Evolutionary conservation across 192 early-diverging fungal genomes (phyloP).

Genomic region (Backusella morwellensis): DNA sequence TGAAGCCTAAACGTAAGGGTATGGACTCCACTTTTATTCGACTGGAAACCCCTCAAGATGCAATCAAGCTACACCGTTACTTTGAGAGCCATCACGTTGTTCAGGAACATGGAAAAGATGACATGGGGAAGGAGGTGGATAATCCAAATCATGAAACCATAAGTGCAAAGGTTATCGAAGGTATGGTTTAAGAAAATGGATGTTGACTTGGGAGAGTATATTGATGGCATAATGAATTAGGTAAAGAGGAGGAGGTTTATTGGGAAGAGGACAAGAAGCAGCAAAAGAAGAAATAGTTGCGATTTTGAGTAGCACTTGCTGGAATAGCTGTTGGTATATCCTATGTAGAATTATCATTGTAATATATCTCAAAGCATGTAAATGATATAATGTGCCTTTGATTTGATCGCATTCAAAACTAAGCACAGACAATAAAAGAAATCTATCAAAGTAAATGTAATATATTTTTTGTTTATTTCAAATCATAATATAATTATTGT

Average conservation of each 20-base stretch:
- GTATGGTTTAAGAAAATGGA: background rate
- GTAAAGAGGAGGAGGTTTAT: slow-evolving; percentile 27
- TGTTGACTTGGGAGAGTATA: background rate
- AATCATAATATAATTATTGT: background rate
- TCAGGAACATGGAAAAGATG: slow-evolving; percentile 7
- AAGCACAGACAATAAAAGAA: too few relatives aligned
- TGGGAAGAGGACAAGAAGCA: slow-evolving; percentile 16
- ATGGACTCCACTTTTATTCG: slow-evolving; percentile 18
- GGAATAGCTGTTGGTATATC: too few relatives aligned
- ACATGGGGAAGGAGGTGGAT: background rate
- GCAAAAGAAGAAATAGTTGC: background rate
- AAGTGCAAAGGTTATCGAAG: background rate
- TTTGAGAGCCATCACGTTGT: slow-evolving; percentile 5
- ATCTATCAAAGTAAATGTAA: too few relatives aligned
- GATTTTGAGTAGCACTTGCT: too few relatives aligned
- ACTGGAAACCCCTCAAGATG: slow-evolving; percentile 14
- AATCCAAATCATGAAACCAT: background rate
- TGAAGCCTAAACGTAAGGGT: background rate
- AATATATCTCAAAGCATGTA: too few relatives aligned
- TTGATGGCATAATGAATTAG: background rate
- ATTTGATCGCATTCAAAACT: too few relatives aligned
- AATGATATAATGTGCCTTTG: too few relatives aligned
- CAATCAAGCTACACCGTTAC: slow-evolving; percentile 4
- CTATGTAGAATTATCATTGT: too few relatives aligned
- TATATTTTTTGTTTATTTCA: background rate